Evolutionary conservation across 352 stramenopile species (phyloP), one percentile per base, ranked within the genome.

Genomic region (Phytophthora parvispora): DNA sequence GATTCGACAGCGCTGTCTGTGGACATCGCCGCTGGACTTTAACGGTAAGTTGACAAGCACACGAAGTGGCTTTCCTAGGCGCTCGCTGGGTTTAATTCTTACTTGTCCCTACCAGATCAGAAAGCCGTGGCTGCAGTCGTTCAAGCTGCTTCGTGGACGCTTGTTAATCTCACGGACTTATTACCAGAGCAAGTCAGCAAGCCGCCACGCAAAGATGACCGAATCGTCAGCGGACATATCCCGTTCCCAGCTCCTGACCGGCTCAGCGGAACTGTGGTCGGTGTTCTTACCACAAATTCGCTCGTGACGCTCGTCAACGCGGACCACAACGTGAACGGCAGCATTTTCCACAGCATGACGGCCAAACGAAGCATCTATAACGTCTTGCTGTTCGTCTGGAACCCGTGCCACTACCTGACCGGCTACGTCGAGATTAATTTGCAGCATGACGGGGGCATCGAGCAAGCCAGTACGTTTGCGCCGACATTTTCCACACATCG

Each of bases 391-490:
- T 78, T 70, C 25, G 48, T 68, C 6, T 84, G 74, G 70, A 84
- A 84, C 24, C 77, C 73, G 45, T 81, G 74, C 38, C 77, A 84
- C 29, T 75, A 77, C 43, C 49, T 84, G 10, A 84, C 77, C 18
- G 77, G 77, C 5, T 84, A 84, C 48, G 61, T 80, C 22, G 77
- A 84, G 53, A 78, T 84, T 40, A 84, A 84, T 38, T 56, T 84
- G 32, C 77, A 84, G 53, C 70, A 77, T 20, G 69, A 80, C 15
- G 69, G 73, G 38, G 65, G 65, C 52, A 76, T 84, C 57, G 77
- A 84, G 31, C 77, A 84, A 60, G 73, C 77, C 38, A 84, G 77
- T 84, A 75, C 22, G 73, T 70, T 15, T 28, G 6, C n/a, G 16
- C 42, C 25, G n/a, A 16, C 3, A 20, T 54, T 42, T 13, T 43